Evolutionary conservation across 148 eudicot species (phyloP), one percentile per base, ranked within the genome.

Genomic region (Limonium bicolor): DNA sequence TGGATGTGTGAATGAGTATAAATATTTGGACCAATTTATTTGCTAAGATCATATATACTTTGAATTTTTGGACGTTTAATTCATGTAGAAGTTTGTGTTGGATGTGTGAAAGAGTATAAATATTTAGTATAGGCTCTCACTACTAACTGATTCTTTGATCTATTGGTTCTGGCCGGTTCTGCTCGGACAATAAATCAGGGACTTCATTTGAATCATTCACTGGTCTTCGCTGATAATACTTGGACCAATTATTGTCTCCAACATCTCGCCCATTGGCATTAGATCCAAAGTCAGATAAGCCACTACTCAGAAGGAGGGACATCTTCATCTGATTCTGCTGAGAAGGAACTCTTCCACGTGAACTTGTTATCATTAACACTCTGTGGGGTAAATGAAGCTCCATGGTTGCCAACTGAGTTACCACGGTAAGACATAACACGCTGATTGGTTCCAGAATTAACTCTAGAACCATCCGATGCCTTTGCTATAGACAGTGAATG

Each of bases 41-140:
- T n/a, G n/a, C n/a, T n/a, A n/a, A n/a, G n/a, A n/a, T n/a, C n/a
- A n/a, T n/a, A n/a, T n/a, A n/a, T n/a, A n/a, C n/a, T n/a, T n/a
- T n/a, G n/a, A n/a, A n/a, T n/a, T n/a, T n/a, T n/a, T n/a, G n/a
- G n/a, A n/a, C n/a, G n/a, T n/a, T n/a, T n/a, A n/a, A n/a, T n/a
- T n/a, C n/a, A n/a, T n/a, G n/a, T n/a, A n/a, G n/a, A n/a, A n/a
- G n/a, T n/a, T n/a, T n/a, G n/a, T n/a, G n/a, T n/a, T n/a, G n/a
- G n/a, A n/a, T n/a, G n/a, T n/a, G n/a, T n/a, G n/a, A n/a, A n/a
- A n/a, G n/a, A n/a, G n/a, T n/a, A n/a, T n/a, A n/a, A n/a, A n/a
- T n/a, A n/a, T n/a, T 69, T 68, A 14, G 85, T 64, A 63, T 73
- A 81, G 22, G 93, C 94, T 58, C 80, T 85, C 14, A 85, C 94